Conservation (phyloP, 768 basidiomycete species). For the Collybia mongolica region DNA sequence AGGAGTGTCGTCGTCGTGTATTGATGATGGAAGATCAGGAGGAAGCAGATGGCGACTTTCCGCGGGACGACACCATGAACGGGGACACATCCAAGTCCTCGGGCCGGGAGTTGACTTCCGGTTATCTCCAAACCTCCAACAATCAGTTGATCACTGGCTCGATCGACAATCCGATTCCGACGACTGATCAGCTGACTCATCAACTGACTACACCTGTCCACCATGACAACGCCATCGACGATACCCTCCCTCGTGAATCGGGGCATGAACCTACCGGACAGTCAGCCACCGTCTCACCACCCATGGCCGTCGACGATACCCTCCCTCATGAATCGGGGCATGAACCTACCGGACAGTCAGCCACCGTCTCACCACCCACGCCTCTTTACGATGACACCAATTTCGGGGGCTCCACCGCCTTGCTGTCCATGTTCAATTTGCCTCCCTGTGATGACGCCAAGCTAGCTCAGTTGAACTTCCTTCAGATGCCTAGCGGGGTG, state of each 20-base stretch:
- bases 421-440: background rate
- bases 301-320: no score
- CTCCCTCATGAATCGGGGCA: no score
- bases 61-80: background rate
- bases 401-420: background rate
- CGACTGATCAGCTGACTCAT: background rate
- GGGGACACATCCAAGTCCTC: background rate
- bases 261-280: no score
- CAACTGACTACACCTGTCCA: background rate
- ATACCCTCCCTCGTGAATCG: background rate
- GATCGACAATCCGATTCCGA: no score
- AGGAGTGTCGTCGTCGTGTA: background rate
- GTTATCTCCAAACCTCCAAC: background rate
- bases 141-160: no score
- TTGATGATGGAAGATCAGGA: no score
- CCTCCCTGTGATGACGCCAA: no score
- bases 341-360: no score
- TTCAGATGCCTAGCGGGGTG: background rate
- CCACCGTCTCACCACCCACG: background rate
- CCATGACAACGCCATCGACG: background rate
- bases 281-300: no score
- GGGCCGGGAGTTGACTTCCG: background rate
- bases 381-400: background rate
- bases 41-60: background rate
- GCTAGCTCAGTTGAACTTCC: background rate